These are phyloP conservation scores for Solanum neorickii DNA, from an alignment of 257 asterid species.

Conservation along the genomic window DNA sequence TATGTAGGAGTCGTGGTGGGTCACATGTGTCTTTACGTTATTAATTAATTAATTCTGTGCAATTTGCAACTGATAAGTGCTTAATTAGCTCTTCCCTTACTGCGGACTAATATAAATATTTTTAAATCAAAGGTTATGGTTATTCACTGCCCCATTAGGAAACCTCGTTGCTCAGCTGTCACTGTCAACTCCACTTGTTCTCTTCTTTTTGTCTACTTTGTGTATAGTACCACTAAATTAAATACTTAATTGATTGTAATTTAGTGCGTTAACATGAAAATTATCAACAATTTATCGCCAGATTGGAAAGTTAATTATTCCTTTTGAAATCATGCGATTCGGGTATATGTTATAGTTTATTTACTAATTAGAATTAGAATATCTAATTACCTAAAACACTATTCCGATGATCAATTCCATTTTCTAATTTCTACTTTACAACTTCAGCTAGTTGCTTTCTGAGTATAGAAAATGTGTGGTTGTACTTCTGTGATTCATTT, in stretches of 20 bases:
- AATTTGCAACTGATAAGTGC: not conserved
- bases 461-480: not conserved
- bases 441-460: not conserved
- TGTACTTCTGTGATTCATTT: too few species aligned
- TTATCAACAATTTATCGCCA: not conserved
- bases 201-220: not conserved
- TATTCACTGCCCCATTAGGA: slow-evolving; percentile 21
- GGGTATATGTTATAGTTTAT: not conserved
- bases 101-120: not conserved
- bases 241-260: not conserved
- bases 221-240: not conserved
- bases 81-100: not conserved
- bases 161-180: slow-evolving; percentile 9
- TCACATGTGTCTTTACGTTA: not conserved
- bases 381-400: not conserved
- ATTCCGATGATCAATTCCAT: not conserved
- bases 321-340: not conserved
- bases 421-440: not conserved
- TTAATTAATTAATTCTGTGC: not conserved
- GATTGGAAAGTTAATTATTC: not conserved
- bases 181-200: not conserved
- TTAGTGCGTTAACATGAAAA: not conserved
- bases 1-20: not conserved
- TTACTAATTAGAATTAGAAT: not conserved
- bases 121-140: slow-evolving; percentile 1